Base-by-base conservation (phyloP, 176 grass and related monocot genomes). In the Zoysia japonica region DNA sequence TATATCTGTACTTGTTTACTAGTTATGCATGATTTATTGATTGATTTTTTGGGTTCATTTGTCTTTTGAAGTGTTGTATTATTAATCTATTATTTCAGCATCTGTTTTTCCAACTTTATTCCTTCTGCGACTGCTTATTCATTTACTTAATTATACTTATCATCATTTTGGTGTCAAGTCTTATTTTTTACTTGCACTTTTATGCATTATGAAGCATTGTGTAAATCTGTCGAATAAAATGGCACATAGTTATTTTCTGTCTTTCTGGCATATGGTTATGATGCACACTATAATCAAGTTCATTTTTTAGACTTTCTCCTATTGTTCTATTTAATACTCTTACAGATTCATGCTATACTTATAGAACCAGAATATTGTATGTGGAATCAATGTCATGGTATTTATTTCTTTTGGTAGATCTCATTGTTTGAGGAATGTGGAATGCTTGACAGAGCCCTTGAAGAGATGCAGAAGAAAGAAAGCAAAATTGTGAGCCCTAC, bases 391-490 rank as follows among this genome's bases (percentile, higher is more conserved):
- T 76, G 19, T 67, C 28, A 17, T 83, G 70, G 28, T 28, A 28
- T 28, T 28, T 28, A 28, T 87, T 74, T 41, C 28, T 28, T 87
- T 59, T 52, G 45, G 5, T 77, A 99, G 96, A 91, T 99, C 84
- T 93, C 96, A 49, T 82, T 99, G 82, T 86, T 96, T 74, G 92
- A 95, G 84, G 92, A 99, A 93, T 83, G 96, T 62, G 96, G 72
- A 7, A 86, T 95, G 86, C 88, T 91, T 72, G 90, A 93, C 50
- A 91, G 86, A 77, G 90, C 92, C 42, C 86, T 95, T 76, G 90
- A 99, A 38, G 92, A 99, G 72, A 93, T 99, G 92, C 78, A 89
- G 51, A 93, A 84, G 67, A 99, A 93, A 81, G 92, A 96, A 52
- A 75, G 69, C 71, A 99, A 96, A 84, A 99, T 99, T 86, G 96